Evolutionary conservation across 345 rosid genomes (phyloP).

Genomic region (Chamaenerion angustifolium): DNA sequence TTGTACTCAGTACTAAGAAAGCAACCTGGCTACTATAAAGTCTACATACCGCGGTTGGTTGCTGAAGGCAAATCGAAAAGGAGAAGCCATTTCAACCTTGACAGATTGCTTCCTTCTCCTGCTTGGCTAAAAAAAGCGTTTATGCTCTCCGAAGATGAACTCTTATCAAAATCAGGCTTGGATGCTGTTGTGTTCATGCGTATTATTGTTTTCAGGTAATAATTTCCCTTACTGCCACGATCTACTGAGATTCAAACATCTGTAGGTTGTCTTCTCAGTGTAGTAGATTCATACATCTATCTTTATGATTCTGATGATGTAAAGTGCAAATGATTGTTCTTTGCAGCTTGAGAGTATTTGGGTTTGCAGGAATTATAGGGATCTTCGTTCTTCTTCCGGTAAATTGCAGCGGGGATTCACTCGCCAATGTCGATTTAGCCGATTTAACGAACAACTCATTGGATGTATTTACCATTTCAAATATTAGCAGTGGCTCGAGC

Average conservation of each 20-base stretch:
- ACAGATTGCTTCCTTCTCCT: conserved; percentile 65
- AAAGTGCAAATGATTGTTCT: background rate
- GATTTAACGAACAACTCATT: conserved; percentile 59
- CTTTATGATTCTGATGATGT: too few species aligned
- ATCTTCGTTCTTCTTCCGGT: conserved; percentile 82
- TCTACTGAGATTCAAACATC: too few species aligned
- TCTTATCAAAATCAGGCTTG: conserved; percentile 53
- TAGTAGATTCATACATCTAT: too few species aligned
- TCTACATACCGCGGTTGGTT: conserved; percentile 61
- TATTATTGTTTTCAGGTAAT: conserved; percentile 65
- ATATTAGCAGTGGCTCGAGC: conserved; percentile 46
- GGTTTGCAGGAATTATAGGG: conserved; percentile 79
- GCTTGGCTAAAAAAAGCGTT: conserved; percentile 76
- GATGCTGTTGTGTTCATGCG: conserved; percentile 82
- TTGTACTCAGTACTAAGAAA: conserved; percentile 69
- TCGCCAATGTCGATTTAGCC: conserved; percentile 40
- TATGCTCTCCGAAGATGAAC: conserved; percentile 55
- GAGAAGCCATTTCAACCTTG: conserved; percentile 49
- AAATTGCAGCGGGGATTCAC: conserved; percentile 58
- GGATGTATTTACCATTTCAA: conserved; percentile 79
- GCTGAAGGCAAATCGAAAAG: conserved; percentile 45
- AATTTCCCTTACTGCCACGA: background rate
- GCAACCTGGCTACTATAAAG: conserved; percentile 58
- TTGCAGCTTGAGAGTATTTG: conserved; percentile 80
- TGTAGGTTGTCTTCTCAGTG: too few species aligned